phyloP scores from a whole-genome alignment of 169 alveolate species.

The Cryptosporidium canis region DNA sequence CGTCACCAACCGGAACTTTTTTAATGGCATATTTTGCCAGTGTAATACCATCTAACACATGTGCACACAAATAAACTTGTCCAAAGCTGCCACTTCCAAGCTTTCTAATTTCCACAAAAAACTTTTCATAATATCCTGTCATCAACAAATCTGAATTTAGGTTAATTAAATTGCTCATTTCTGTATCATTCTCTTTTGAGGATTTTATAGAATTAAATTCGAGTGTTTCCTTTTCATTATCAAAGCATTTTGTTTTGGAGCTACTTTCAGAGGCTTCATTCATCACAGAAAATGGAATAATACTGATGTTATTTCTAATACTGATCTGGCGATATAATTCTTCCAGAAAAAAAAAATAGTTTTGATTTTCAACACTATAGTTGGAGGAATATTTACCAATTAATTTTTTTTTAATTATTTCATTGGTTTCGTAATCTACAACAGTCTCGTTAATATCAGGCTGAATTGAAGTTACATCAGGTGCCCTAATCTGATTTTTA shows the following conservation, averaged over 20 bases:
- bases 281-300: constrained; percentile 10
- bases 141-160: constrained; percentile 77
- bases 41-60: constrained; percentile 80
- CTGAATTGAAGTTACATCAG: neutral
- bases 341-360: constrained; percentile 59
- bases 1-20: constrained; percentile 86
- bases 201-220: constrained; percentile 22
- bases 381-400: neutral
- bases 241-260: neutral
- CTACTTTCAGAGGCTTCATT: neutral
- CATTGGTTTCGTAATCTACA: neutral
- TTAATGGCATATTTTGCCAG: constrained; percentile 85
- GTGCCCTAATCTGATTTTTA: neutral
- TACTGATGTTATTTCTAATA: constrained; percentile 27
- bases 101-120: constrained; percentile 79
- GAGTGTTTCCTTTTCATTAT: neutral
- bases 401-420: neutral
- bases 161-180: constrained; percentile 18
- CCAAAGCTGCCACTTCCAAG: constrained; percentile 86
- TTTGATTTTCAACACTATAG: constrained; percentile 47
- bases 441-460: neutral
- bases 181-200: neutral
- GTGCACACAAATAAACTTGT: constrained; percentile 82
- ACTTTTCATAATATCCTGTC: constrained; percentile 83
- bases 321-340: constrained; percentile 44